A percentile compares a stretch with the other conserved stretches of the same genome.
These are phyloP conservation scores for Cryptosporidium baileyi DNA, from an alignment of 169 alveolate species.

Conservation along the genomic window DNA sequence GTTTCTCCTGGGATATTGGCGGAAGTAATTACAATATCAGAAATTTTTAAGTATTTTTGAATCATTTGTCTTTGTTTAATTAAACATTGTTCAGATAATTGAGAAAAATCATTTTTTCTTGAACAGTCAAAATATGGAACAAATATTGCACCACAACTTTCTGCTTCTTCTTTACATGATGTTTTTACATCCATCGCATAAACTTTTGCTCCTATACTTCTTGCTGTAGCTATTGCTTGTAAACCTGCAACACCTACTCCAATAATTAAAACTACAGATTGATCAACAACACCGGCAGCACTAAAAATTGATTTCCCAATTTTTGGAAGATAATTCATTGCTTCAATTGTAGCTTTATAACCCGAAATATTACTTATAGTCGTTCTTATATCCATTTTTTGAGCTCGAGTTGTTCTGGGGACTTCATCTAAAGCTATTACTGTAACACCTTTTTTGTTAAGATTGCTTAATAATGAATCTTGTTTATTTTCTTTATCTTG, in stretches of 20 bases:
- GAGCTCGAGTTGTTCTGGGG: constrained; percentile 80
- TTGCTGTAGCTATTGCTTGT: constrained; percentile 81
- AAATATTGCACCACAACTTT: constrained; percentile 80
- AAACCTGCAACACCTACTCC: constrained; percentile 86
- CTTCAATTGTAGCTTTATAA: constrained; percentile 79
- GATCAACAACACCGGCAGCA: constrained; percentile 82
- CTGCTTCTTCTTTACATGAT: constrained; percentile 77
- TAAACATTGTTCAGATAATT: constrained; percentile 62
- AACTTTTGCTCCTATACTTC: constrained; percentile 77
- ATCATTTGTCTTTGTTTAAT: constrained; percentile 73
- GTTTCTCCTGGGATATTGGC: constrained; percentile 79
- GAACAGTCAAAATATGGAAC: constrained; percentile 72
- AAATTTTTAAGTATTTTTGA: constrained; percentile 68
- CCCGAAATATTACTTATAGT: constrained; percentile 81
- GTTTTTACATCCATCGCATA: constrained; percentile 79
- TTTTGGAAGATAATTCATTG: constrained; percentile 76
- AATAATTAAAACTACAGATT: constrained; percentile 77
- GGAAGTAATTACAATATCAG: constrained; percentile 81
- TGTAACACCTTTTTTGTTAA: constrained; percentile 71
- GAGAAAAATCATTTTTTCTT: constrained; percentile 72
- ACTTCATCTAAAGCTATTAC: constrained; percentile 78
- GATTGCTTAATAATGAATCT: constrained; percentile 25
- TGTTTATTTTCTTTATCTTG: constrained; percentile 71
- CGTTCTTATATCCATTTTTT: constrained; percentile 76
- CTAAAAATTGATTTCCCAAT: constrained; percentile 74